Evolutionary conservation across 202 grass and related monocot genomes (phyloP), one percentile per base, ranked within the genome.

Genomic region (Miscanthus sacchariflorus): DNA sequence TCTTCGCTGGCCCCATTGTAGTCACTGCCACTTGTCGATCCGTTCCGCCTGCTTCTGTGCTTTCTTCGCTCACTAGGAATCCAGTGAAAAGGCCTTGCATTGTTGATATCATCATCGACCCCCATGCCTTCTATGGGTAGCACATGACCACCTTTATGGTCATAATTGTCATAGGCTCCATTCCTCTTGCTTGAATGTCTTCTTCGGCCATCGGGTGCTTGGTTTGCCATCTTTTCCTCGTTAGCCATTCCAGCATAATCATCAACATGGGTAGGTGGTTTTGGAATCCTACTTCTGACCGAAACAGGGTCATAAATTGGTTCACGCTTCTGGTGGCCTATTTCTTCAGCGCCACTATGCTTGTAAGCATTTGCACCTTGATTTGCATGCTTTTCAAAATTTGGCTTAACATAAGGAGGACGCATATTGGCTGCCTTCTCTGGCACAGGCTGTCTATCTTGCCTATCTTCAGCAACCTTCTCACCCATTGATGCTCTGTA

Each of bases 361-460:
- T 45, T 90, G 85, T 67, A 72, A 19, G 43, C 61, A 83, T 71
- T 43, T 74, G n/a, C 66, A 38, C 45, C 19, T 85, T 85, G 59
- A 68, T 71, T 14, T 61, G 30, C 70, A 74, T 79, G 42, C 50
- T 80, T 85, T 39, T 49, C 81, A 1, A 79, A 79, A 40, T 52
- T 88, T 80, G 87, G 39, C 81, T 91, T 95, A 39, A 91, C 88
- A 91, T 99, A 99, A 70, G 96, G 96, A 39, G 94, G 96, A 15
- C 44, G 85, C 92, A 90, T 88, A 63, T 91, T 92, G 33, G 75
- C 27, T 39, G 44, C 33, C 79, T 48, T 85, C 83, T 83, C 92
- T 89, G 83, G 84, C 43, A 96, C 87, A 56, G 77, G 84, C 27
- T 88, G 81, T 72, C 70, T 93, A 75, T 88, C 76, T 81, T 72